Conservation (phyloP, 179 eudicot genomes). For the Actinidia polygama region DNA sequence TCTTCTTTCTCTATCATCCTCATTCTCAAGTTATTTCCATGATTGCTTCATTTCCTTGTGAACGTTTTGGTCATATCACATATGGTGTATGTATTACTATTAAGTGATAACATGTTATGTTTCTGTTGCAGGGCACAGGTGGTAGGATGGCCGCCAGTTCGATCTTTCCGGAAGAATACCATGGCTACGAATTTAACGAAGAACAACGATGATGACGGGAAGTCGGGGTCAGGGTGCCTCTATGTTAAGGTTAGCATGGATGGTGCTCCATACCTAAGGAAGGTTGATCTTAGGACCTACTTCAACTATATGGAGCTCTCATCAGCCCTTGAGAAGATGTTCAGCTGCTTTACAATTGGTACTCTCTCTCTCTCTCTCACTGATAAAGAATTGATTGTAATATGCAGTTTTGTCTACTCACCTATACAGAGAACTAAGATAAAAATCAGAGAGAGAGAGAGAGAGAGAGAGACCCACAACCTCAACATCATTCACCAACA, state of each 20-base stretch:
- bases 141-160: constrained; percentile 93
- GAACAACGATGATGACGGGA: constrained; percentile 39
- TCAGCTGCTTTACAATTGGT: constrained; percentile 67
- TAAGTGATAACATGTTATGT: constrained; percentile 1
- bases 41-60: neutral
- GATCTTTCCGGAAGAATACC: constrained; percentile 80
- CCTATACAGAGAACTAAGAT: too few relatives aligned
- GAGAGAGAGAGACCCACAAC: too few relatives aligned
- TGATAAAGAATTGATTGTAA: neutral
- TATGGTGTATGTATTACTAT: neutral
- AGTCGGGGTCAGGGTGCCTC: constrained; percentile 42
- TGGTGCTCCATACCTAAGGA: constrained; percentile 77
- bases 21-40: too few relatives aligned
- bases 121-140: constrained; percentile 68
- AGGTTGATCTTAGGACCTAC: constrained; percentile 62
- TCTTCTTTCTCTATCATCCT: neutral
- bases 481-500: too few relatives aligned
- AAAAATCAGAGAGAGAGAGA: too few relatives aligned
- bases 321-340: constrained; percentile 69
- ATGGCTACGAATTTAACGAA: constrained; percentile 60
- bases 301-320: constrained; percentile 56
- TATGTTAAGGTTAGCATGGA: constrained; percentile 82
- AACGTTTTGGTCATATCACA: neutral
- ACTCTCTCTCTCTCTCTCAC: constrained; percentile 13
- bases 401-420: neutral